Percentiles rank a stretch among this genome's conserved stretches.
Evolutionary conservation across 2,329 filamentous ascomycete genomes (phyloP).

Genomic region (Dichotomopilus funicola): DNA sequence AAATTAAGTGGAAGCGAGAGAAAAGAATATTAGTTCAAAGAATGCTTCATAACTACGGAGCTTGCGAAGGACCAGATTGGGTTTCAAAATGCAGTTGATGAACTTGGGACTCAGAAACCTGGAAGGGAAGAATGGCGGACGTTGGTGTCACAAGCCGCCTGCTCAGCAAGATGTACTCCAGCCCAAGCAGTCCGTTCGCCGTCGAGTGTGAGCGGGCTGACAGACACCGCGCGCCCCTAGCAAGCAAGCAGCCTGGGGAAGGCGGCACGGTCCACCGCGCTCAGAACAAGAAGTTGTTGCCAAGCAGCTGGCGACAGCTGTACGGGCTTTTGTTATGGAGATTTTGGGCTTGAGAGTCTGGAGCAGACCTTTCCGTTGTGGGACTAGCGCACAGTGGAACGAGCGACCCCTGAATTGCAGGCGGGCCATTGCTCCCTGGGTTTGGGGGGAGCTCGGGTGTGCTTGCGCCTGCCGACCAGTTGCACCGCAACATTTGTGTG

Average conservation of each 20-base stretch:
- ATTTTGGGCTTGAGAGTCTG: conserved; percentile 4
- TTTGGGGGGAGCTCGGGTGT: conserved; percentile 11
- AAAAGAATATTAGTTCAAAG: background rate
- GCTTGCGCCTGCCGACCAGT: conserved; percentile 19
- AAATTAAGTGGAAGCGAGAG: background rate
- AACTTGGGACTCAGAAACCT: background rate
- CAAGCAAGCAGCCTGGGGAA: background rate
- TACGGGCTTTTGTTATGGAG: background rate
- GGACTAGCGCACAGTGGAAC: conserved; percentile 14
- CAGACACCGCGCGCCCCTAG: background rate
- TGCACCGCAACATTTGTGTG: conserved; percentile 33
- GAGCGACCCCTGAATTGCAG: conserved; percentile 22
- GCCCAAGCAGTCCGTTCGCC: background rate
- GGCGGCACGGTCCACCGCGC: background rate
- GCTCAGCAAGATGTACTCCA: too few relatives aligned
- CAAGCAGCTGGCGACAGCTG: conserved; percentile 4
- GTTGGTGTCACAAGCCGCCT: background rate
- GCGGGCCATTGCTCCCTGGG: conserved; percentile 15
- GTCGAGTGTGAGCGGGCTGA: background rate
- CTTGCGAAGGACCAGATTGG: background rate
- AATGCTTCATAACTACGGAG: background rate
- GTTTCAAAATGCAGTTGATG: background rate
- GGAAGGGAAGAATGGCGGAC: background rate
- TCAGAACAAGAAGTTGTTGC: background rate
- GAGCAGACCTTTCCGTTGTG: conserved; percentile 3